Conservation (phyloP, 768 basidiomycete species). For the Lactarius trivialis region DNA sequence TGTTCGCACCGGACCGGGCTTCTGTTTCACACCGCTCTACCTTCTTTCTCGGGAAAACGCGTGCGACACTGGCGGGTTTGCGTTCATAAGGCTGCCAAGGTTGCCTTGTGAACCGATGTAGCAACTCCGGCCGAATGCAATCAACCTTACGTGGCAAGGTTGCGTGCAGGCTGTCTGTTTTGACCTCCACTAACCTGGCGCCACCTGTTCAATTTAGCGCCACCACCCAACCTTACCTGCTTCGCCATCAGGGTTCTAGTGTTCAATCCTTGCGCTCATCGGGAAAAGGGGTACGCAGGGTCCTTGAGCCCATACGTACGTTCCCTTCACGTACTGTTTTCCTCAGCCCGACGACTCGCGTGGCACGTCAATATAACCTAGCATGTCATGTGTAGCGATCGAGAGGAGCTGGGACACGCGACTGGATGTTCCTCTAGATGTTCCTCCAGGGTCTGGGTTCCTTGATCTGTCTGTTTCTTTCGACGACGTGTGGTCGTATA, state of each 20-base stretch:
- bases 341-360: background rate
- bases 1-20: background rate
- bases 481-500: background rate
- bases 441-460: background rate
- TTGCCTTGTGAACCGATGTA: background rate
- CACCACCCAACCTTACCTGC: background rate
- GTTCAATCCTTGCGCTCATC: background rate
- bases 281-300: background rate
- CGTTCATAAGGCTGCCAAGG: background rate
- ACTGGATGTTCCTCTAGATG: background rate
- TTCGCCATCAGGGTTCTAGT: background rate
- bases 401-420: background rate
- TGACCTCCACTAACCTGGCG: background rate
- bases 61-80: background rate
- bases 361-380: background rate
- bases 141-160: background rate
- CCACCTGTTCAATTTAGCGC: background rate
- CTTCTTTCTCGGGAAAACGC: background rate
- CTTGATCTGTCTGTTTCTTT: background rate
- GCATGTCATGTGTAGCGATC: background rate
- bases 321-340: background rate
- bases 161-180: background rate
- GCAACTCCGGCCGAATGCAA: background rate
- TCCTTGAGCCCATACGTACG: background rate
- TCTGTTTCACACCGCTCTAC: background rate